Base-by-base conservation (phyloP, 768 basidiomycete genomes). In the Pleurotus djamor region DNA sequence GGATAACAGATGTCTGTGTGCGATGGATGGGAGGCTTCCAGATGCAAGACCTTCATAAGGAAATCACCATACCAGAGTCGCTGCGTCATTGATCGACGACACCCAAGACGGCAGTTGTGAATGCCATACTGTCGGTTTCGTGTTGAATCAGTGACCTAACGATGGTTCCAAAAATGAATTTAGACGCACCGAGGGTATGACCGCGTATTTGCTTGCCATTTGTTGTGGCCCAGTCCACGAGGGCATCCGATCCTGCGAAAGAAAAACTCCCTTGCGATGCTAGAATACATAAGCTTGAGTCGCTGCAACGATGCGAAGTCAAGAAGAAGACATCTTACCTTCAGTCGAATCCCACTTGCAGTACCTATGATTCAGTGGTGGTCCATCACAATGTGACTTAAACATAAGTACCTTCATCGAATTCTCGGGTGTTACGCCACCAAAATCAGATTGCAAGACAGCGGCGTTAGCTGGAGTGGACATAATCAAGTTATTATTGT, bases 31-130 rank as follows among this genome's bases (percentile, higher is more conserved):
- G 21, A 28, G 21, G 1, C 21, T 28, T 28, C 21, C 21, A 28
- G 21, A 28, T 28, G 21, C 21, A 28, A 28, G 21, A 28, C 21
- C 1, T 28, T 28, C 21, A 28, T 14, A 59, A 12, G 3, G 16
- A 10, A 14, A n/a, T 14, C 17, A 51, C 59, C 63, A 48, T 8
- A 75, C 77, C 68, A 79, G 64, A 14, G 77, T 78, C 4, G 62
- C 59, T 56, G 64, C 69, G 56, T 78, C 74, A 49, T 60, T 68
- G 59, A 78, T 78, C 2, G 65, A 61, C 5, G 67, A 70, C n/a
- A 79, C 78, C 77, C 77, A 80, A 5, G 64, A 60, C 7, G 79
- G 80, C 44, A 80, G 73, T 59, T 81, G 80, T 47, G 68, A 70
- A 38, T 67, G 65, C 67, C 71, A 68, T 43, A 71, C 65, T 72